These are phyloP conservation scores for Phytophthora fragariaefolia DNA, from an alignment of 352 stramenopile genomes.

Conservation along the genomic window DNA sequence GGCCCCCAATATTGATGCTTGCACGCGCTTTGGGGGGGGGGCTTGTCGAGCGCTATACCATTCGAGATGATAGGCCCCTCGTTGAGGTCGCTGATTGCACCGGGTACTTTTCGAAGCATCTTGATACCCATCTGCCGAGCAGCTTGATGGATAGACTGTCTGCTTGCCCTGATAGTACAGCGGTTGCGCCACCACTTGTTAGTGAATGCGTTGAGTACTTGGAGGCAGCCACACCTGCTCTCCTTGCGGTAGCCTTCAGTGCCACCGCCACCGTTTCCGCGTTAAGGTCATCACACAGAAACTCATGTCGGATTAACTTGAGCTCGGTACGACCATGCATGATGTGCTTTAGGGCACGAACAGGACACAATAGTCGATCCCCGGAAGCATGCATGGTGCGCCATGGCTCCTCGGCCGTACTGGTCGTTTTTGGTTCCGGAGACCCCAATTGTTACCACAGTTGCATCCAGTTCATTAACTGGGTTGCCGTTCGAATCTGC, in stretches of 20 bases:
- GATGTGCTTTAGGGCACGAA: background rate
- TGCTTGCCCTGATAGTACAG: background rate
- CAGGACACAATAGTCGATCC: background rate
- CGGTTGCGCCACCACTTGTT: slow-evolving; percentile 2
- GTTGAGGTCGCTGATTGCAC: background rate
- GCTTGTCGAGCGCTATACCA: background rate
- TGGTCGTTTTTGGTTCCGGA: slow-evolving; percentile 4
- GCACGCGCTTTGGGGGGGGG: background rate
- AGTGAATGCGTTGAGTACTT: slow-evolving; percentile 5
- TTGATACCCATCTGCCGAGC: background rate
- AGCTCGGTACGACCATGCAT: background rate
- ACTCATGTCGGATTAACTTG: background rate
- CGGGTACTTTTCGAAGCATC: slow-evolving; percentile 5
- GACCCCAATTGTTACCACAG: background rate
- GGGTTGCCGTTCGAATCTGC: slow-evolving; percentile 17
- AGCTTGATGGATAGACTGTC: slow-evolving; percentile 3
- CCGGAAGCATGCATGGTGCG: slow-evolving; percentile 6
- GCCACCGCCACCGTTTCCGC: background rate
- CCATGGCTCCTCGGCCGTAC: background rate
- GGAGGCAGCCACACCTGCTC: background rate
- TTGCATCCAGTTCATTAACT: slow-evolving; percentile 15
- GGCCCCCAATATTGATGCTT: background rate
- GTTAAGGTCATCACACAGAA: background rate
- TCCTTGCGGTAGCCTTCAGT: background rate
- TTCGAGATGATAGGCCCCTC: background rate